Evolutionary conservation across 345 rosid species (phyloP), one percentile per base, ranked within the genome.

Genomic region (Hibiscus tridactylites): DNA sequence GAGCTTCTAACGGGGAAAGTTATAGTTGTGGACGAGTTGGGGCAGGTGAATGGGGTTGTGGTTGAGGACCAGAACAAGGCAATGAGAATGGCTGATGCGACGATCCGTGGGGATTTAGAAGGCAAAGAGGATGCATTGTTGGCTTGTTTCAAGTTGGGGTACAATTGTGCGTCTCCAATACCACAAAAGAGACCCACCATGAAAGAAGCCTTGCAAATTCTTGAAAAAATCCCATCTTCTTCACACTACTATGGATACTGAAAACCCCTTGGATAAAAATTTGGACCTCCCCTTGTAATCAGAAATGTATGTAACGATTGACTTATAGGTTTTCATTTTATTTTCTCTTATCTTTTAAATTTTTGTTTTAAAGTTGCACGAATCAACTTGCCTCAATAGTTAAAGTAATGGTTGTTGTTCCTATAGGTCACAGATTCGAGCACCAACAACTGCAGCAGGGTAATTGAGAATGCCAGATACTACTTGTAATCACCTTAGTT

Each of bases 111-210:
- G 58, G 97, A 95, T 24, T 59, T 95, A 77, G 99, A 90, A 57
- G 99, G 93, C 8, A 92, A 83, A 72, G 97, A 88, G 65, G 97
- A 90, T 42, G 86, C 86, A 17, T 84, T 92, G 75, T 68, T 92
- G 87, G 81, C 91, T 0, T 89, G 92, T 76, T 87, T 92, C 73
- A 92, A 85, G 85, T 73, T 89, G 69, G 99, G 96, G 31, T 82
- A 80, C 68, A 83, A 83, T 68, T 95, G 99, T 81, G 97, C 97
- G 17, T 90, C 96, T 28, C 97, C 92, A 6, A n/a, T 85, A 24
- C 88, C 97, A 15, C 97, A 90, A 29, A 90, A 82, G 85, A 95
- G 99, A 78, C 99, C 97, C 2, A 9, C 81, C 7, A 90, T 95
- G 84, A 95, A 89, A 82, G 97, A 95, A 71, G 93, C 79, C 15